phyloP scores from a whole-genome alignment of 1,284 basidiomycete genomes.

The Macrocystidia cucumis region DNA sequence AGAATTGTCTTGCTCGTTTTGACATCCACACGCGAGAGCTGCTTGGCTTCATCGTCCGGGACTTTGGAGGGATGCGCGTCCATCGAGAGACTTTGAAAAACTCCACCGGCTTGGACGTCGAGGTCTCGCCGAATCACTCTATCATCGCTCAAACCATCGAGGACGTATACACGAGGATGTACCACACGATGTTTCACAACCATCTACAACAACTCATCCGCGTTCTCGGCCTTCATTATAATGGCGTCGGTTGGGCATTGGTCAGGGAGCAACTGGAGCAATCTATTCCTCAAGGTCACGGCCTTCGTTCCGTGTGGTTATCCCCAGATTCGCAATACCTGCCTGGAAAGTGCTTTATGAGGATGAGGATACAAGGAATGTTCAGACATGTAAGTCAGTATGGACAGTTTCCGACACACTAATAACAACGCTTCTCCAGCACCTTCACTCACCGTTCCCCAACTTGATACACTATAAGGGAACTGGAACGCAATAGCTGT shows the following conservation, averaged over 20 bases:
- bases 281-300: constrained; percentile 32
- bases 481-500: constrained; percentile 11
- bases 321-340: constrained; percentile 35
- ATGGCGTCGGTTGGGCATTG: constrained; percentile 37
- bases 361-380: constrained; percentile 45
- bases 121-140: constrained; percentile 37
- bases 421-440: constrained; percentile 19
- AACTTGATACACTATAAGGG: constrained; percentile 42
- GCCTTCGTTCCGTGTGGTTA: constrained; percentile 36
- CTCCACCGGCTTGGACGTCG: constrained; percentile 37
- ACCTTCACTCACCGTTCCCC: constrained; percentile 42
- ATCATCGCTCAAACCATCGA: constrained; percentile 39
- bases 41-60: constrained; percentile 42
- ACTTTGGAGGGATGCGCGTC: constrained; percentile 45
- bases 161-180: constrained; percentile 45
- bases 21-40: constrained; percentile 33
- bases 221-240: constrained; percentile 42
- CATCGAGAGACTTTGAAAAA: constrained; percentile 36
- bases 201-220: constrained; percentile 46
- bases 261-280: constrained; percentile 32
- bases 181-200: constrained; percentile 46
- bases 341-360: constrained; percentile 44
- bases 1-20: constrained; percentile 46
- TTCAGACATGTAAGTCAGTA: constrained; percentile 34
- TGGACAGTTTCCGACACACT: background rate